A percentile compares a stretch with the other conserved stretches of the same genome.
Evolutionary conservation across 2,329 filamentous ascomycete genomes (phyloP).

Genomic region (Fusarium circinatum): DNA sequence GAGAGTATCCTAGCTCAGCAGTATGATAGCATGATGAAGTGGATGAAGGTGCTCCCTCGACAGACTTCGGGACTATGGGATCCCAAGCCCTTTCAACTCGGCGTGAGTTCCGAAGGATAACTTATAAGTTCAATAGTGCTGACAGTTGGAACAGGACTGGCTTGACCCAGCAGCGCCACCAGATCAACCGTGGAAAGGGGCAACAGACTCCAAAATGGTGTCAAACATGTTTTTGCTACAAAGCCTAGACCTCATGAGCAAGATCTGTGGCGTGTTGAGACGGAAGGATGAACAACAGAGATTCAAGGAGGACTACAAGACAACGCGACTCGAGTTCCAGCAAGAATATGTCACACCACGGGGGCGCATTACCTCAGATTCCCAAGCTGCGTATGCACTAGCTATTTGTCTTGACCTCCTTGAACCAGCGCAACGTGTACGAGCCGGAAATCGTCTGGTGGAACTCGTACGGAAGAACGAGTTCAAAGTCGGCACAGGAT

Average conservation of each 20-base stretch:
- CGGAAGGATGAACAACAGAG: background rate
- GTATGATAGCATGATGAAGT: constrained; percentile 52
- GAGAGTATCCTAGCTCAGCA: constrained; percentile 49
- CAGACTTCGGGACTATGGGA: background rate
- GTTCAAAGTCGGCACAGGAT: constrained; percentile 32
- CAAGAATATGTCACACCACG: constrained; percentile 20
- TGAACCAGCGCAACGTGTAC: background rate
- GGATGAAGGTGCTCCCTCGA: constrained; percentile 42
- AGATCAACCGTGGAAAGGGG: constrained; percentile 48
- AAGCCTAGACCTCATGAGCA: constrained; percentile 50
- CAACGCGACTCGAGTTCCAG: constrained; percentile 5
- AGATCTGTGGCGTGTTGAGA: constrained; percentile 11
- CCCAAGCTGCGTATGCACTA: constrained; percentile 22
- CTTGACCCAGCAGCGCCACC: constrained; percentile 56
- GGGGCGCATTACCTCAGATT: constrained; percentile 3
- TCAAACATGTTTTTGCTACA: constrained; percentile 58
- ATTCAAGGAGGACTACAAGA: background rate
- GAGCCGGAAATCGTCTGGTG: background rate
- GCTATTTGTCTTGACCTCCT: constrained; percentile 23
- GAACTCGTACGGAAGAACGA: constrained; percentile 15
- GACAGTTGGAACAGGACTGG: constrained; percentile 52
- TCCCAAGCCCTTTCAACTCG: background rate
- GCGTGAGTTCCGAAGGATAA: background rate
- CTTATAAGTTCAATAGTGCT: background rate
- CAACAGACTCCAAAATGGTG: constrained; percentile 53